Evolutionary conservation across 768 basidiomycete species (phyloP).

Genomic region (Boletellus ananiceps): DNA sequence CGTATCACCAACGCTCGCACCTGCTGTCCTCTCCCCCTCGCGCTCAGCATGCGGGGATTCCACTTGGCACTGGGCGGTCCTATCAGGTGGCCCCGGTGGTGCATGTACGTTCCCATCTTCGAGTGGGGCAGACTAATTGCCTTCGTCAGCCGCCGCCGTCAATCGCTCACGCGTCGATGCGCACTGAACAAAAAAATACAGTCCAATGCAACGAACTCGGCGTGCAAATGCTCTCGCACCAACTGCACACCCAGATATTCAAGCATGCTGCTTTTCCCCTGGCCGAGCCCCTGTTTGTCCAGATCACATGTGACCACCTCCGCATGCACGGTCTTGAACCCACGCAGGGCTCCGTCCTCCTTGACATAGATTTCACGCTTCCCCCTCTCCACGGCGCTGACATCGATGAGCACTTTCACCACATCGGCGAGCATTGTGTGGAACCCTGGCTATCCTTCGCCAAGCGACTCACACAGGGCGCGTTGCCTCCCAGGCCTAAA

Average conservation of each 20-base stretch:
- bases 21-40: too few relatives aligned
- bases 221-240: constrained; percentile 85
- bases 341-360: constrained; percentile 73
- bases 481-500: constrained; percentile 60
- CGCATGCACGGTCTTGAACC: constrained; percentile 78
- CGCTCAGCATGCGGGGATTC: too few relatives aligned
- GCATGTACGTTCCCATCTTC: too few relatives aligned
- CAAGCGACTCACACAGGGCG: constrained; percentile 44
- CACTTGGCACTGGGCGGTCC: too few relatives aligned
- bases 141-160: too few relatives aligned
- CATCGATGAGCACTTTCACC: constrained; percentile 86
- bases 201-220: constrained; percentile 82
- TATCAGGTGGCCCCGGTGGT: too few relatives aligned
- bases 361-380: constrained; percentile 73
- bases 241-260: constrained; percentile 83
- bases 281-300: constrained; percentile 56
- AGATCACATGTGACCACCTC: constrained; percentile 79
- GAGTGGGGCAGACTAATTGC: too few relatives aligned
- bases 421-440: constrained; percentile 62
- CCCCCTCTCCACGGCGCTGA: constrained; percentile 78
- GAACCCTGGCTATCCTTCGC: constrained; percentile 78
- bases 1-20: too few relatives aligned
- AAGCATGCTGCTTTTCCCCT: constrained; percentile 58
- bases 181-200: constrained; percentile 14
- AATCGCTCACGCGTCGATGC: too few relatives aligned